Conservation (phyloP, 495 filamentous ascomycete genomes). For the Neurospora sp. region DNA sequence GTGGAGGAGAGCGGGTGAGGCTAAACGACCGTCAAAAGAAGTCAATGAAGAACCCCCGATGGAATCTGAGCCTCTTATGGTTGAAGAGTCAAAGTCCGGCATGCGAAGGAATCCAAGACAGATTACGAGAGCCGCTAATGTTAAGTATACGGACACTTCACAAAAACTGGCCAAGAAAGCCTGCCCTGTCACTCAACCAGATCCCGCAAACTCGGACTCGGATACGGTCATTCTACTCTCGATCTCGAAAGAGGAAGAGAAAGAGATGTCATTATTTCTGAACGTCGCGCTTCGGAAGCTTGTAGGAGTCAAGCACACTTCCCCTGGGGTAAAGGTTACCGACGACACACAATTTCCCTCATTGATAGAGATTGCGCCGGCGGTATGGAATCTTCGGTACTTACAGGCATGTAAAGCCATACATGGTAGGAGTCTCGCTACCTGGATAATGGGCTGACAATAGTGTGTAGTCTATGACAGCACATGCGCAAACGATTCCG, state of each 20-base stretch:
- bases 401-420: constrained; percentile 20
- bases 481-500: constrained; percentile 13
- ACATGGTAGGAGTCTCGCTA: not conserved
- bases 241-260: not conserved
- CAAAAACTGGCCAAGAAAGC: not conserved
- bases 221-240: not conserved
- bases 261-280: constrained; percentile 19
- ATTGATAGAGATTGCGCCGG: constrained; percentile 33
- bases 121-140: not conserved
- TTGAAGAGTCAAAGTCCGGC: not conserved
- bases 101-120: not conserved
- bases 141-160: not conserved
- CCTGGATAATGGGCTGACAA: not conserved
- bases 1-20: not conserved
- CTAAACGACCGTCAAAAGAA: not conserved
- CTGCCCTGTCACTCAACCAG: not conserved
- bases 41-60: not conserved
- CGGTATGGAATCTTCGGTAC: constrained; percentile 35
- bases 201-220: not conserved
- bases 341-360: constrained; percentile 12
- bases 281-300: constrained; percentile 25
- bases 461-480: constrained; percentile 12
- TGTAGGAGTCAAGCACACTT: constrained; percentile 20
- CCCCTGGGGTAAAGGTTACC: constrained; percentile 14
- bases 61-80: not conserved